Evolutionary conservation across 225 moss, liverwort and hornwort species (phyloP).

Genomic region (Rhytidiadelphus loreus): DNA sequence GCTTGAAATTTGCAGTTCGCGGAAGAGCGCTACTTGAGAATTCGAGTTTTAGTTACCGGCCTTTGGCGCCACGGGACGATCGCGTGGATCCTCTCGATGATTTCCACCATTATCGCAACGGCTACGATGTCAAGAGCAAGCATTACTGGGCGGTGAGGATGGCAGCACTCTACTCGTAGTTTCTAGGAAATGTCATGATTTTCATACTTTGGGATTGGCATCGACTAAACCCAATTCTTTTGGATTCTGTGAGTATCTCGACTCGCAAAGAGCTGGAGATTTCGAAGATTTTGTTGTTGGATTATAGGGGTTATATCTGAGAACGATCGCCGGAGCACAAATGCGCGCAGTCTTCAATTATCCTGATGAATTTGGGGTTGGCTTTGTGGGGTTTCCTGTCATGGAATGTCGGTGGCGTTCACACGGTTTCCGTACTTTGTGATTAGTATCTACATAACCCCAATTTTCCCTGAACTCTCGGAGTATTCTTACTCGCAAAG

Average conservation of each 20-base stretch:
- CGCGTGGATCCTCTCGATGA: conserved; percentile 33
- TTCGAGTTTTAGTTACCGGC: conserved; percentile 15
- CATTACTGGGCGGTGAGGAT: conserved; percentile 64
- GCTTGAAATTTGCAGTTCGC: background rate
- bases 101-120: conserved; percentile 39
- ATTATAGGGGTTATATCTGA: background rate
- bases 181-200: background rate
- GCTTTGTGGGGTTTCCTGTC: background rate
- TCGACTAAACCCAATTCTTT: background rate
- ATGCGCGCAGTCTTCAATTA: too few species aligned
- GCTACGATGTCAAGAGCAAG: conserved; percentile 46
- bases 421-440: background rate
- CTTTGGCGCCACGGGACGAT: conserved; percentile 20
- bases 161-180: background rate
- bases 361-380: too few species aligned
- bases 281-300: background rate
- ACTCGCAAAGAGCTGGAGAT: background rate
- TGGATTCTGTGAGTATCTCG: background rate
- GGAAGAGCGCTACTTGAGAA: conserved; percentile 9
- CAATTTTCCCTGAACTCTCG: background rate
- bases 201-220: background rate
- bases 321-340: background rate
- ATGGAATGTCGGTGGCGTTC: background rate
- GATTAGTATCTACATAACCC: background rate
- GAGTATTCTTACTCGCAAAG: background rate